Evolutionary conservation across 768 basidiomycete genomes (phyloP), one percentile per base, ranked within the genome.

Genomic region (Megacollybia marginata): DNA sequence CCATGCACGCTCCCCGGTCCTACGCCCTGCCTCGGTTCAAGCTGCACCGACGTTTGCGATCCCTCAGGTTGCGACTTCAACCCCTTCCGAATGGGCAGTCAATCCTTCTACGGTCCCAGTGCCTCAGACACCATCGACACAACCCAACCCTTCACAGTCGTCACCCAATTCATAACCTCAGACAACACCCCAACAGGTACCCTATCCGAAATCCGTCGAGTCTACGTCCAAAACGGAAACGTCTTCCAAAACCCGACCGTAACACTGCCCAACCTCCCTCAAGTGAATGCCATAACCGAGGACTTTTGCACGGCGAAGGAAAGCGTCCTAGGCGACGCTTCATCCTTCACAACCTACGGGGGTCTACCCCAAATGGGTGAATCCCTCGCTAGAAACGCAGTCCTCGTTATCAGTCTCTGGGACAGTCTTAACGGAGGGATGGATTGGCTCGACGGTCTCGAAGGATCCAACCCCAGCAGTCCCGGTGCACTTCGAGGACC

Each of bases 31-130:
- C 52, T 56, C 20, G 73, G 73, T 33, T 64, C 59, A 44, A 60
- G 66, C 33, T 76, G 75, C 53, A 66, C 66, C 47, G 63, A 61
- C 55, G 59, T 74, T 40, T 80, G 79, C 64, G 78, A 80, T 63
- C 66, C 68, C 53, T 76, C 75, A 54, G 78, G 79, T 43, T 80
- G 79, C 62, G 79, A 80, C 57, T 80, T 78, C 72, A 80, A 79
- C 74, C 76, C 79, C 28, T 81, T 59, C 71, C 77, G 78, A 58
- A 69, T 75, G 73, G 77, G 78, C 33, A 59, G 63, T 58, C 58
- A 54, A 50, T 52, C 59, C 47, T 80, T 78, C 73, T 69, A 70
- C 59, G 79, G 79, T 36, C 58, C 59, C n/a, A 72, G 71, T 51
- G 2, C 23, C 23, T 28, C 23, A 28, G 55, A 59, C 59, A 75